These are phyloP conservation scores for Lagerstroemia speciosa DNA, from an alignment of 345 rosid genomes.

Conservation along the genomic window DNA sequence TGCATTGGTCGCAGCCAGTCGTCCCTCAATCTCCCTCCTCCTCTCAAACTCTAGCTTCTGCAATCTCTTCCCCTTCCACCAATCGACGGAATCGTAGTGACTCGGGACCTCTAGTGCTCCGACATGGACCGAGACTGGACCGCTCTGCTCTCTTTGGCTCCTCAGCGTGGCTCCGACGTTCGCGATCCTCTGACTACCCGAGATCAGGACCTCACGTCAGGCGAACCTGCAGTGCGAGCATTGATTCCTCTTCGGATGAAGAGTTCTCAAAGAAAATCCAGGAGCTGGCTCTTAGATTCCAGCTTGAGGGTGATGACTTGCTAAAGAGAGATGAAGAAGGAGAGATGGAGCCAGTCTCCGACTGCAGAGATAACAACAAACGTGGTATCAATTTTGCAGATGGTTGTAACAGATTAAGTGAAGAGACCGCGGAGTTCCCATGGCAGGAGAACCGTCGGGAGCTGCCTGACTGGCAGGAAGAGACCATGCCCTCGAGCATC, in stretches of 20 bases:
- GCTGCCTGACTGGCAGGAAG: constrained; percentile 23
- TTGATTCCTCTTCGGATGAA: constrained; percentile 56
- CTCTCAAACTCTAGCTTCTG: constrained; percentile 51
- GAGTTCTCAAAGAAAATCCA: constrained; percentile 59
- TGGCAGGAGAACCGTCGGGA: constrained; percentile 28
- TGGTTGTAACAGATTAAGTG: neutral
- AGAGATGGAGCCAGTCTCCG: constrained; percentile 10
- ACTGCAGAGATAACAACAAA: neutral
- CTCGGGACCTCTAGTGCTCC: constrained; percentile 20
- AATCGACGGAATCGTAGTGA: constrained; percentile 29
- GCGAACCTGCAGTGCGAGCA: constrained; percentile 51
- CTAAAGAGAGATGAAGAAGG: constrained; percentile 9
- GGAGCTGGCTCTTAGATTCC: constrained; percentile 49
- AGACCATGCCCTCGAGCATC: constrained; percentile 39
- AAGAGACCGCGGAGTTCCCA: neutral
- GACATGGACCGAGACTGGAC: constrained; percentile 31
- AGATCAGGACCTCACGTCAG: constrained; percentile 21
- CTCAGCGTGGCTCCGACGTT: constrained; percentile 25
- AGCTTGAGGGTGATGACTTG: constrained; percentile 22
- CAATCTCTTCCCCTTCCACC: constrained; percentile 47
- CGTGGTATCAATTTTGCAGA: neutral
- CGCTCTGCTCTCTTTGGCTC: constrained; percentile 37
- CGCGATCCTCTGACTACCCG: constrained; percentile 38
- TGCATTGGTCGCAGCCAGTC: constrained; percentile 55
- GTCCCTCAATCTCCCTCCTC: constrained; percentile 45